Conservation (phyloP, 2,329 filamentous ascomycete genomes). For the Alternaria brassicae region DNA sequence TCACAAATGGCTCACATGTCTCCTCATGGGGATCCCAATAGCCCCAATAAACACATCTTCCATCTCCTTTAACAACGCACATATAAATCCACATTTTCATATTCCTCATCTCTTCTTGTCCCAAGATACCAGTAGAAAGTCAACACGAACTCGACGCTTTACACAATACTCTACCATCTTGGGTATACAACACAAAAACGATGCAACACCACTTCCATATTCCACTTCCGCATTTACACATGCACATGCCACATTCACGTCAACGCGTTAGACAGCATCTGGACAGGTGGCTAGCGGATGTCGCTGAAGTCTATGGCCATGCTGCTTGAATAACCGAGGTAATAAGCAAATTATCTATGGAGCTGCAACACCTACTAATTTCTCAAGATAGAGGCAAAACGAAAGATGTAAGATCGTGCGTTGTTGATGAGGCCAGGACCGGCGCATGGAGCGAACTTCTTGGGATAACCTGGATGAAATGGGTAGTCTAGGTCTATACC, state of each 20-base stretch:
- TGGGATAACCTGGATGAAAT: neutral
- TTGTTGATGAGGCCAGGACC: neutral
- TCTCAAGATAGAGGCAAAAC: neutral
- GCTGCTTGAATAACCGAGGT: constrained; percentile 6
- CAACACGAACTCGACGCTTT: neutral
- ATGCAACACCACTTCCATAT: neutral
- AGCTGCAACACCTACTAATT: neutral
- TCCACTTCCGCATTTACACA: neutral
- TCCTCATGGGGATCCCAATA: neutral
- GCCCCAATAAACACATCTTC: neutral
- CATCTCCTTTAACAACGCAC: neutral
- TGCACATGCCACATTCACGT: constrained; percentile 3
- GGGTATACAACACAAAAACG: neutral
- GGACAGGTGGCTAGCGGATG: constrained; percentile 11
- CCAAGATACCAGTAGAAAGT: neutral
- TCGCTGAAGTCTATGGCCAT: constrained; percentile 9
- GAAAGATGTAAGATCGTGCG: neutral
- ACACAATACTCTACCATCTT: neutral
- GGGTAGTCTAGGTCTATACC: neutral
- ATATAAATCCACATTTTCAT: neutral
- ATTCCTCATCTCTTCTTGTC: neutral
- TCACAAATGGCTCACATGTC: neutral
- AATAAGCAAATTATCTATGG: neutral
- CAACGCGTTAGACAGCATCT: constrained; percentile 1
- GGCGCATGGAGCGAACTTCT: neutral